Base-by-base conservation (phyloP, 176 grass and related monocot genomes). In the Zoysia japonica region DNA sequence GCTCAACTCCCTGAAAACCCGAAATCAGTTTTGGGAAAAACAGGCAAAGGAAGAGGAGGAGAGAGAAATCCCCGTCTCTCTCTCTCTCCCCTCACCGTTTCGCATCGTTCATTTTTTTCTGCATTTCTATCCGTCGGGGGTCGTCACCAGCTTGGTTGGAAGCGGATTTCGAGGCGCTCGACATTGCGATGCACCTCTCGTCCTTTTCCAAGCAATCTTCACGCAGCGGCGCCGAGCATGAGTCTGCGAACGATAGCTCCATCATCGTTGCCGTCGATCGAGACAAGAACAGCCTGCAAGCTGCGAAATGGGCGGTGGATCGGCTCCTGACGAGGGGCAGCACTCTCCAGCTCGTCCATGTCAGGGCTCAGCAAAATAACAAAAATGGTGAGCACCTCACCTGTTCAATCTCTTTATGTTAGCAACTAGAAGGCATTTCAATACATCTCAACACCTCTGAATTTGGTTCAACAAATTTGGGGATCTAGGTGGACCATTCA, bases 271-370 rank as follows among this genome's bases (percentile, higher is more conserved):
- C 88, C 3, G 84, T 97, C 1, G 93, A 97, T 47, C 64, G 76
- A 75, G 90, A 97, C 70, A 97, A 97, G 80, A 93, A 93, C 83
- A 97, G 90, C 83, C 90, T 85, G 63, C 88, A 93, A 9, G 93
- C 93, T 3, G 86, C 85, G 4, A 97, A 83, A 87, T 97, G 93
- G 93, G 84, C 90, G 8, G 93, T 93, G 65, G 93, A 93, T 68
- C 47, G 70, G 65, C 88, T 97, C 66, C 68, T 91, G n/a, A 15
- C 63, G 20, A 93, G 89, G 76, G 82, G 70, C n/a, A 74, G 75
- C 67, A 80, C 65, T 16, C 80, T 93, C 45, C 80, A 83, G 73
- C 65, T 97, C 67, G 69, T 97, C 53, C 90, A 97, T 88, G 88
- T 97, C 50, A 93, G 81, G 77, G 66, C 69, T 3, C 35, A 55